These are phyloP conservation scores for Xylaria sp. DNA, from an alignment of 2,329 filamentous ascomycete species.

Conservation along the genomic window DNA sequence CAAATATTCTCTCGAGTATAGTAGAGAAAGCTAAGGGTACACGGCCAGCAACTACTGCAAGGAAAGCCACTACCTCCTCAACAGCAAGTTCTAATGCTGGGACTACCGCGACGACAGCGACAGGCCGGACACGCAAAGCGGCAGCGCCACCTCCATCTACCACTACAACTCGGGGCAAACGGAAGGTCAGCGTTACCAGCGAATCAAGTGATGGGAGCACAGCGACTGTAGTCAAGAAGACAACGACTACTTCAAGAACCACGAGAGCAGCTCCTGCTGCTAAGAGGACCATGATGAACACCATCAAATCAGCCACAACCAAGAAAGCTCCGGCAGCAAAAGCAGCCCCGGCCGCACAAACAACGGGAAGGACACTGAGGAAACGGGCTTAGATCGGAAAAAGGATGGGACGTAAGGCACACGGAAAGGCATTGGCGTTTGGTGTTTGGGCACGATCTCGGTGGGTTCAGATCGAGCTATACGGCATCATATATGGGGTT, in stretches of 20 bases:
- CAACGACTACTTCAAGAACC: slow-evolving; percentile 53
- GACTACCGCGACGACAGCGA: slow-evolving; percentile 46
- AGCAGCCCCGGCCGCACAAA: slow-evolving; percentile 54
- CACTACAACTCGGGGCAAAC: slow-evolving; percentile 59
- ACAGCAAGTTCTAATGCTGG: slow-evolving; percentile 54
- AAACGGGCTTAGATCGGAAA: slow-evolving; percentile 58
- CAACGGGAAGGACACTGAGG: slow-evolving; percentile 63
- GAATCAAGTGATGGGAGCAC: slow-evolving; percentile 73
- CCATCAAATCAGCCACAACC: slow-evolving; percentile 61
- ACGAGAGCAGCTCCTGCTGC: slow-evolving; percentile 53
- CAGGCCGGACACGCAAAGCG: slow-evolving; percentile 50
- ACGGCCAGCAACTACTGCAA: slow-evolving; percentile 58
- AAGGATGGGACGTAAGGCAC: slow-evolving; percentile 17
- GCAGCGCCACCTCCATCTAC: slow-evolving; percentile 54
- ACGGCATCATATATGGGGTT: slow-evolving; percentile 30
- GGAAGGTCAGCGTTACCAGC: slow-evolving; percentile 68
- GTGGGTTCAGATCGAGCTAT: slow-evolving; percentile 10
- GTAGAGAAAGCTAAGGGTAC: slow-evolving; percentile 70
- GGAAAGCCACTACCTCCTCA: slow-evolving; percentile 60
- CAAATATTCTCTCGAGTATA: slow-evolving; percentile 65
- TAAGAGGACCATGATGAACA: slow-evolving; percentile 66
- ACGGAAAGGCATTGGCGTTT: slow-evolving; percentile 20
- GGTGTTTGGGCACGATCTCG: slow-evolving; percentile 32
- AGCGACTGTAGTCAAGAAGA: slow-evolving; percentile 71
- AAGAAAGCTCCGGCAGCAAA: slow-evolving; percentile 63